Evolutionary conservation across 768 basidiomycete genomes (phyloP).

Genomic region (Hortiboletus campestris): DNA sequence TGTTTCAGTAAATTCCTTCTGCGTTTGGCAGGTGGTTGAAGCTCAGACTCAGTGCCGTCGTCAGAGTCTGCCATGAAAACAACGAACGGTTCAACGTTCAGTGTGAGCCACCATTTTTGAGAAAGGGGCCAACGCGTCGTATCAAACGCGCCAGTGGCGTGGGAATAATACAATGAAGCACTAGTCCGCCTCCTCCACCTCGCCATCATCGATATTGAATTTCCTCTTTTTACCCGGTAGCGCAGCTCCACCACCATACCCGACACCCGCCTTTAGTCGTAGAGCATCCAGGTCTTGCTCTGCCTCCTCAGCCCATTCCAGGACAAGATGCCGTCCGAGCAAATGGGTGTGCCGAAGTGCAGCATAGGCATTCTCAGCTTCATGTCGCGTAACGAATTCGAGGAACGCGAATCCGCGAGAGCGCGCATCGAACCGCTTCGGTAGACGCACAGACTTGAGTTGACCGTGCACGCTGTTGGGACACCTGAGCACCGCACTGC

Average conservation of each 20-base stretch:
- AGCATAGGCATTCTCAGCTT: conserved; percentile 86
- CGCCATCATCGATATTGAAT: conserved; percentile 49
- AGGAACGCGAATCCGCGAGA: conserved; percentile 96
- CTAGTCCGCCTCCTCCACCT: conserved; percentile 30
- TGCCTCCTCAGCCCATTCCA: conserved; percentile 90
- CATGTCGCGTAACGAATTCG: conserved; percentile 86
- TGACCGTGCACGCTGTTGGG: conserved; percentile 75
- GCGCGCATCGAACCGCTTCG: conserved; percentile 85
- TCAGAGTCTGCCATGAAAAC: neutral
- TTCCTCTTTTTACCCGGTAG: conserved; percentile 79
- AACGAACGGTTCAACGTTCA: neutral
- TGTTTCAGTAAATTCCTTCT: neutral
- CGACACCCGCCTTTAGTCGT: conserved; percentile 77
- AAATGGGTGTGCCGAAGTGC: conserved; percentile 93
- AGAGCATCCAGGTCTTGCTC: conserved; percentile 76
- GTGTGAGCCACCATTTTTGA: neutral
- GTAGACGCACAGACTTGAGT: conserved; percentile 91
- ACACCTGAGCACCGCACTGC: neutral
- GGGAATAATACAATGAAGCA: neutral
- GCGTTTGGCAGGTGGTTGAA: conserved; percentile 4
- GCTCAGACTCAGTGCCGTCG: neutral
- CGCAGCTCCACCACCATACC: conserved; percentile 64
- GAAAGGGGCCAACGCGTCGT: neutral
- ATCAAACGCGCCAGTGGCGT: conserved; percentile 1
- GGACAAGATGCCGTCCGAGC: conserved; percentile 89